A percentile compares a stretch with the other conserved stretches of the same genome.
Conservation (phyloP, 176 grass and related monocot genomes). For the Triticum aestivum region IWGSC_CS_RefSeq_v2.1 NC_057799.1:4243560-4244059, state of each 20-base stretch:
- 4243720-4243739: slow-evolving; percentile 49
- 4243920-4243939: slow-evolving; percentile 59
- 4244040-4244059: slow-evolving; percentile 57
- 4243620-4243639: background rate
- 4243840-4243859: slow-evolving; percentile 50
- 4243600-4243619: slow-evolving; percentile 42
- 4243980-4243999: background rate
- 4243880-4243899: slow-evolving; percentile 57
- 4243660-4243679: slow-evolving; percentile 51
- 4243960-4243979: slow-evolving; percentile 18
- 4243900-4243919: slow-evolving; percentile 67
- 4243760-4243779: slow-evolving; percentile 51
- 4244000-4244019: slow-evolving; percentile 35
- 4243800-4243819: slow-evolving; percentile 35
- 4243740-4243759: slow-evolving; percentile 47
- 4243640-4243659: slow-evolving; percentile 16
- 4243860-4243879: slow-evolving; percentile 39
- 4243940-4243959: slow-evolving; percentile 58
- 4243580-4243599: slow-evolving; percentile 31
- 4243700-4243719: slow-evolving; percentile 49
- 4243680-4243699: slow-evolving; percentile 49
- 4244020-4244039: slow-evolving; percentile 29
- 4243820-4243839: slow-evolving; percentile 49
- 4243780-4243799: slow-evolving; percentile 40
- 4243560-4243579: slow-evolving; percentile 14